phyloP scores from a whole-genome alignment of 2,329 filamentous ascomycete genomes.

The Trichoderma brevicompactum region DNA sequence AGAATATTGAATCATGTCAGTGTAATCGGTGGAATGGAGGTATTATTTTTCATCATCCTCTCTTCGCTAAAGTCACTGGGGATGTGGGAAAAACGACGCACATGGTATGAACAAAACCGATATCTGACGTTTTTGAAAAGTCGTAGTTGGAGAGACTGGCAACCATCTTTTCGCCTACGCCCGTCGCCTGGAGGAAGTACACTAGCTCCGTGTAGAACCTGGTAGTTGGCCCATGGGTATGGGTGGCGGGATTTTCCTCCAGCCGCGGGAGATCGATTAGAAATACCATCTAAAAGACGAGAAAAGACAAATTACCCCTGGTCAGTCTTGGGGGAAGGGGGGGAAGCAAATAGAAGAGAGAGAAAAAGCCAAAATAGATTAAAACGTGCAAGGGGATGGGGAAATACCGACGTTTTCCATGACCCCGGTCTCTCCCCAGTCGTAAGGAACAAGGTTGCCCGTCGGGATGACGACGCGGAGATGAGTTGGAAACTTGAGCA shows the following conservation, averaged over 20 bases:
- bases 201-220: conserved; percentile 71
- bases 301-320: not conserved
- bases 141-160: conserved; percentile 77
- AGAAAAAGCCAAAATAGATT: not conserved
- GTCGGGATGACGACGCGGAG: conserved; percentile 83
- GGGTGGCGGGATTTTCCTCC: conserved; percentile 39
- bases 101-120: conserved; percentile 88
- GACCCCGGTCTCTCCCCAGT: conserved; percentile 84
- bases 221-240: conserved; percentile 38
- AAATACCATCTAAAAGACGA: conserved; percentile 68
- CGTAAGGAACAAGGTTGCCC: conserved; percentile 81
- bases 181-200: conserved; percentile 70
- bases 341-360: not conserved
- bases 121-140: conserved; percentile 70
- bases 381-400: not conserved
- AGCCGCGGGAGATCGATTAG: conserved; percentile 84
- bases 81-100: conserved; percentile 49
- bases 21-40: conserved; percentile 3
- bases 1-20: conserved; percentile 25
- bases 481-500: conserved; percentile 76
- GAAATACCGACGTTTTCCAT: conserved; percentile 74
- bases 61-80: not conserved
- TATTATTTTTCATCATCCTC: not conserved
- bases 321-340: not conserved
- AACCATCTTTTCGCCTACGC: conserved; percentile 66